Evolutionary conservation across 352 stramenopile genomes (phyloP), one percentile per base, ranked within the genome.

Genomic region (Stephanocyclus meneghinianus): DNA sequence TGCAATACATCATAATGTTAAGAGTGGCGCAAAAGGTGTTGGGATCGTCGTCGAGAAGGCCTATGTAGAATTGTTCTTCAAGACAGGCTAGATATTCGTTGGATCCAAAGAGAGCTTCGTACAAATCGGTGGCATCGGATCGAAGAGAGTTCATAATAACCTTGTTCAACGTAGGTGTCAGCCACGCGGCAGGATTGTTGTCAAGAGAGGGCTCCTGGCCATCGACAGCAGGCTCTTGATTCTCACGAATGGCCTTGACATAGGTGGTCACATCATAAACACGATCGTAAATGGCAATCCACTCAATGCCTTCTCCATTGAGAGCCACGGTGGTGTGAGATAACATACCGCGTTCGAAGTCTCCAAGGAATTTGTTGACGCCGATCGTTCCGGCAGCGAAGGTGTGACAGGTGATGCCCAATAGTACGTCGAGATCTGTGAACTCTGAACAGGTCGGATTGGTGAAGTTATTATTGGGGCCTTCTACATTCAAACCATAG

Each of bases 191-290:
- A 4, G 71, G 62, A 53, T 87, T 86, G 32, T 71, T 74, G 26
- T 74, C 59, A 13, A 84, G 40, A 10, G 21, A 74, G 15, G 48
- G 30, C 15, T 72, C 63, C 26, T 84, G 62, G 32, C 61, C 75
- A 44, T 69, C 72, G 2, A 42, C 21, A 2, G 50, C 64, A 1
- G 80, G 65, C 37, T 87, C 79, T 5, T 66, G 40, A 66, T 85
- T 89, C 56, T 84, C 62, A 7, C 60, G 21, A 65, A 85, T 80
- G 2, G 51, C 73, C 18, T 89, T 75, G 37, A 89, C 66, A 47
- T 89, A 89, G 26, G 42, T 84, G 13, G 83, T 86, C 16, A 89
- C 80, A 62, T 89, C 78, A 68, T 89, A 89, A 0, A 89, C 76
- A 37, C 76, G 74, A 74, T 87, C 76, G 51, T 85, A 80, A 50